Evolutionary conservation across 176 grass and related monocot genomes (phyloP).

Genomic region (Musa acuminata): DNA sequence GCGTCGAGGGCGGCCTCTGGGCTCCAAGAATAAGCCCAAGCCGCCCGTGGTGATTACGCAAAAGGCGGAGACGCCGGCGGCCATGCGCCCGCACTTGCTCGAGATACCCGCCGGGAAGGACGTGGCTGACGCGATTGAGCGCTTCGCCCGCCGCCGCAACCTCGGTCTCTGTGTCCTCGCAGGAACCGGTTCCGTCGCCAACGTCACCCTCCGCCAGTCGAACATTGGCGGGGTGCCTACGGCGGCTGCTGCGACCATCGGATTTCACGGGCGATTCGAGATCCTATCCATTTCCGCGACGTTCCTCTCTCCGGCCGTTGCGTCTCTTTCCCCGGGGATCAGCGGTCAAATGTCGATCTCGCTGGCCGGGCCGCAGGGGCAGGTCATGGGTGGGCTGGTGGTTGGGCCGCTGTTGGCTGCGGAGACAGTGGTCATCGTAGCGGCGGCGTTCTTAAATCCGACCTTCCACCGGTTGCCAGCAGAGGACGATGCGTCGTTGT

Average conservation of each 20-base stretch:
- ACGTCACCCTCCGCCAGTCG: slow-evolving; percentile 61
- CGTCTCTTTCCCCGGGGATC: slow-evolving; percentile 32
- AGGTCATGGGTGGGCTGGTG: slow-evolving; percentile 65
- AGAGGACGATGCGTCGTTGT: slow-evolving; percentile 43
- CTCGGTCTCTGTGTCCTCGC: slow-evolving; percentile 77
- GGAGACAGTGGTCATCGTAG: slow-evolving; percentile 50
- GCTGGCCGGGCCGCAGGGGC: slow-evolving; percentile 73
- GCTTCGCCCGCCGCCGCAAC: slow-evolving; percentile 46
- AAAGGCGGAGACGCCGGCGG: slow-evolving; percentile 46
- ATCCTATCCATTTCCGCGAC: slow-evolving; percentile 85
- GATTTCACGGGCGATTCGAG: slow-evolving; percentile 66
- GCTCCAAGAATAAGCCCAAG: slow-evolving; percentile 92
- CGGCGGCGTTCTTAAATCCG: slow-evolving; percentile 70
- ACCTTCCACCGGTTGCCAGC: slow-evolving; percentile 80
- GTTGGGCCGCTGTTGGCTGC: slow-evolving; percentile 55
- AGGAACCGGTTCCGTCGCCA: slow-evolving; percentile 57
- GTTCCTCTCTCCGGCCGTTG: slow-evolving; percentile 51
- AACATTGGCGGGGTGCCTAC: not conserved
- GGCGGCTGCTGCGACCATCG: slow-evolving; percentile 15
- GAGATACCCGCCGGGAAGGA: slow-evolving; percentile 71
- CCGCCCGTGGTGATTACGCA: slow-evolving; percentile 77
- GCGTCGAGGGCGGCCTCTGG: slow-evolving; percentile 55
- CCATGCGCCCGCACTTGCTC: slow-evolving; percentile 82
- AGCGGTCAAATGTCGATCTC: slow-evolving; percentile 53
- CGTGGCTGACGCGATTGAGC: slow-evolving; percentile 46